Conservation (phyloP, 345 rosid species). For the Brassica juncea region DNA sequence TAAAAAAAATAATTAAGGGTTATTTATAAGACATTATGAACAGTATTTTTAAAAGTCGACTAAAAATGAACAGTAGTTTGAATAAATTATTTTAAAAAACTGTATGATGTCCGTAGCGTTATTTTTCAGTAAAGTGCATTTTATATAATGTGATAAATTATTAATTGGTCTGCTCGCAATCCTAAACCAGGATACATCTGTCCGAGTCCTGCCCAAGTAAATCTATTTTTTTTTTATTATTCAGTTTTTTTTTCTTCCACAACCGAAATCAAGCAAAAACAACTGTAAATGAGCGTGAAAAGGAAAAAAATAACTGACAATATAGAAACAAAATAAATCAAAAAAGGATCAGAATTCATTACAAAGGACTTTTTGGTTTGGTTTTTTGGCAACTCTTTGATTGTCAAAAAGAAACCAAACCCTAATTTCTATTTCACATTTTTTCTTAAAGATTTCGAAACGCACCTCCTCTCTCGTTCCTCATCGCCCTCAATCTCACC, state of each 20-base stretch:
- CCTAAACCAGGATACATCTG: slow-evolving; percentile 11
- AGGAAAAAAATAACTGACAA: neutral
- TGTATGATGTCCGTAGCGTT: neutral
- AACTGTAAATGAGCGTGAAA: slow-evolving; percentile 17
- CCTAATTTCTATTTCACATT: slow-evolving; percentile 31
- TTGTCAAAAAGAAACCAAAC: slow-evolving; percentile 32
- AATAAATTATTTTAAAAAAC: neutral
- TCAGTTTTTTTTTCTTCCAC: slow-evolving; percentile 11
- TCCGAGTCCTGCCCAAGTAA: slow-evolving; percentile 21
- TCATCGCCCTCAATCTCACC: slow-evolving; percentile 34
- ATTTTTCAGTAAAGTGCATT: neutral
- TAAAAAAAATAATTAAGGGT: too few relatives aligned
- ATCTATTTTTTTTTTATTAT: slow-evolving; percentile 8
- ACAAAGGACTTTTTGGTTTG: slow-evolving; percentile 24
- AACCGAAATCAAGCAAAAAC: slow-evolving; percentile 14
- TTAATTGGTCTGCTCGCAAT: neutral
- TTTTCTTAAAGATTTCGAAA: slow-evolving; percentile 1
- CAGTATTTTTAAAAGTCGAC: too few relatives aligned
- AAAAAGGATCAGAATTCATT: neutral
- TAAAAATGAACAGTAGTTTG: too few relatives aligned
- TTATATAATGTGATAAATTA: neutral
- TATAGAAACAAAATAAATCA: slow-evolving; percentile 1
- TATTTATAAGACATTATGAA: too few relatives aligned
- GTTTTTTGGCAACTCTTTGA: slow-evolving; percentile 27
- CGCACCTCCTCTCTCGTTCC: slow-evolving; percentile 36